Conservation (phyloP, 345 rosid species). For the Aethionema arabicum region DNA sequence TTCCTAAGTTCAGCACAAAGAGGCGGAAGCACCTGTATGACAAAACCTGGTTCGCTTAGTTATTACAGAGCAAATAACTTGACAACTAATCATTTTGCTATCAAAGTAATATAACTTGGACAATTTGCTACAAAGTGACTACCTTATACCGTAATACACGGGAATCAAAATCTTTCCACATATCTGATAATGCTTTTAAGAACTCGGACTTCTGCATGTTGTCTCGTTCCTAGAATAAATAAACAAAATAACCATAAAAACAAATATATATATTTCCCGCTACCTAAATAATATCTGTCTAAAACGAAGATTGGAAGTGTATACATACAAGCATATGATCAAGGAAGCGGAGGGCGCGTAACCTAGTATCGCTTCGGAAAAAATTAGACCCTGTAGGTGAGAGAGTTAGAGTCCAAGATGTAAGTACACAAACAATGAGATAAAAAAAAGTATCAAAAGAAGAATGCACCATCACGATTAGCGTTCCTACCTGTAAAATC, state of each 20-base stretch:
- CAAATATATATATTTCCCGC: neutral
- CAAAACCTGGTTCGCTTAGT: slow-evolving; percentile 69
- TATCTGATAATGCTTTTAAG: slow-evolving; percentile 84
- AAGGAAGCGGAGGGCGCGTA: slow-evolving; percentile 98
- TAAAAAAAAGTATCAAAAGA: slow-evolving; percentile 10
- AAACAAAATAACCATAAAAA: slow-evolving; percentile 11
- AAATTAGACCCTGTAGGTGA: slow-evolving; percentile 72
- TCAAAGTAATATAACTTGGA: neutral
- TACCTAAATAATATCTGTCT: slow-evolving; percentile 8
- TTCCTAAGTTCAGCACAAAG: slow-evolving; percentile 98
- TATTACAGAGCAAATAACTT: slow-evolving; percentile 18
- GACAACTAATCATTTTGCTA: slow-evolving; percentile 19
- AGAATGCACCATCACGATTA: neutral
- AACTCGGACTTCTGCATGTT: slow-evolving; percentile 98
- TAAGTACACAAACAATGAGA: slow-evolving; percentile 19
- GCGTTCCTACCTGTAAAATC: slow-evolving; percentile 75
- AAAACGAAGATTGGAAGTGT: slow-evolving; percentile 15
- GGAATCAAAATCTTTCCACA: slow-evolving; percentile 97
- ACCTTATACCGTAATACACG: slow-evolving; percentile 98
- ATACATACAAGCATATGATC: slow-evolving; percentile 95
- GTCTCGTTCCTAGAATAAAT: slow-evolving; percentile 73
- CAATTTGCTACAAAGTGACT: slow-evolving; percentile 19
- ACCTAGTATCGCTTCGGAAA: slow-evolving; percentile 89
- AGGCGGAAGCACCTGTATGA: slow-evolving; percentile 87
- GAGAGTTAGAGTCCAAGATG: slow-evolving; percentile 21